A percentile compares a stretch with the other conserved stretches of the same genome.
Conservation (phyloP, 805 yeast genomes). For the Metschnikowia cubensis region DNA sequence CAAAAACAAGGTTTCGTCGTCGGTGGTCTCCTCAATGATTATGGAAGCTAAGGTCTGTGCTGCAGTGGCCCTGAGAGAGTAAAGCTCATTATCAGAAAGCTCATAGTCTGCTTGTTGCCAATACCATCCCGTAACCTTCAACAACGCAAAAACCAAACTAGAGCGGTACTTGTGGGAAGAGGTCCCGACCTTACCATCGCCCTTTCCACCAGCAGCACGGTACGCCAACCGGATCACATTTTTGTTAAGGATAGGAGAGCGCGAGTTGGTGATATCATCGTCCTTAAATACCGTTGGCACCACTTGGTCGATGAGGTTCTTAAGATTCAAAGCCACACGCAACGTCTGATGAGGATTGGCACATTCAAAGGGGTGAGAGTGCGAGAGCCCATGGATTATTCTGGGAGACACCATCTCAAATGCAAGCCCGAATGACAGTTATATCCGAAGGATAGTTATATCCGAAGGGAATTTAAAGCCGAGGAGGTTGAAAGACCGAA, state of each 20-base stretch:
- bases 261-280: conserved; percentile 47
- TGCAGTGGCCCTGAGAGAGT: conserved; percentile 56
- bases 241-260: conserved; percentile 56
- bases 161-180: conserved; percentile 63
- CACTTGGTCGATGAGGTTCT: conserved; percentile 64
- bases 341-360: conserved; percentile 67
- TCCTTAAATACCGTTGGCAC: conserved; percentile 63
- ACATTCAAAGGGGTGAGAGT: conserved; percentile 14
- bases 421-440: too few relatives aligned
- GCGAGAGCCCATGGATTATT: background rate
- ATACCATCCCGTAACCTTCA: conserved; percentile 81
- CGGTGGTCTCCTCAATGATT: conserved; percentile 58
- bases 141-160: conserved; percentile 61
- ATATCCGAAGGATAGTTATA: too few relatives aligned
- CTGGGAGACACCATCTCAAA: background rate
- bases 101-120: conserved; percentile 54
- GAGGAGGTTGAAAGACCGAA: too few relatives aligned
- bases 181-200: conserved; percentile 51
- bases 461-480: too few relatives aligned
- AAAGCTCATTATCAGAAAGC: conserved; percentile 64
- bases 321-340: conserved; percentile 69
- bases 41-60: conserved; percentile 71
- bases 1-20: conserved; percentile 62
- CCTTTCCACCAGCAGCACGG: conserved; percentile 78
- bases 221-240: conserved; percentile 57